Evolutionary conservation across 2,329 filamentous ascomycete genomes (phyloP).

Genomic region (Sphaceloma murrayae): DNA sequence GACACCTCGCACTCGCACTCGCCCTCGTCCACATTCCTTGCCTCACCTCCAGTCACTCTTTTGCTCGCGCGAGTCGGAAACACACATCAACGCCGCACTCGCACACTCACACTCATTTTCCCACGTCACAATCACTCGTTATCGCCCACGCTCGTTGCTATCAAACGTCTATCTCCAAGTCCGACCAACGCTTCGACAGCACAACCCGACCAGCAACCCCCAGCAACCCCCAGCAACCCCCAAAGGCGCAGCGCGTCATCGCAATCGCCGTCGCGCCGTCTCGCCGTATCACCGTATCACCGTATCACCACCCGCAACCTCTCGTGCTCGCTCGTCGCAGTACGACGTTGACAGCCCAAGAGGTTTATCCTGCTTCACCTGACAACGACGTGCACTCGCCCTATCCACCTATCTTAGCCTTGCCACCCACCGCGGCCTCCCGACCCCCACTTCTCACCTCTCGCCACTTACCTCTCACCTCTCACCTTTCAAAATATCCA

Average conservation of each 20-base stretch:
- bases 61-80: slow-evolving; percentile 7
- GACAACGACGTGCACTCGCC: slow-evolving; percentile 14
- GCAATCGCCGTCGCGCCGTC: too few relatives aligned
- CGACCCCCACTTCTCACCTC: too few relatives aligned
- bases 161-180: slow-evolving; percentile 17
- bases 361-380: slow-evolving; percentile 11
- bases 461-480: neutral
- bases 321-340: too few relatives aligned
- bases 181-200: slow-evolving; percentile 15
- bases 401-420: too few relatives aligned
- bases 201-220: neutral
- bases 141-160: slow-evolving; percentile 5
- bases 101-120: slow-evolving; percentile 3
- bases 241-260: slow-evolving; percentile 13
- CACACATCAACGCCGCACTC: too few relatives aligned
- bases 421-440: slow-evolving; percentile 6
- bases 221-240: too few relatives aligned
- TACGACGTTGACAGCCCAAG: slow-evolving; percentile 5
- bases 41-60: slow-evolving; percentile 11
- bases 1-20: neutral
- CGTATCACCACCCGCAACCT: slow-evolving; percentile 3
- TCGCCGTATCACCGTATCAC: too few relatives aligned
- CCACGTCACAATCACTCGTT: neutral
- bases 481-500: neutral
- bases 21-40: slow-evolving; percentile 10